Conservation (phyloP, 768 basidiomycete genomes). For the Pholiota molesta region DNA sequence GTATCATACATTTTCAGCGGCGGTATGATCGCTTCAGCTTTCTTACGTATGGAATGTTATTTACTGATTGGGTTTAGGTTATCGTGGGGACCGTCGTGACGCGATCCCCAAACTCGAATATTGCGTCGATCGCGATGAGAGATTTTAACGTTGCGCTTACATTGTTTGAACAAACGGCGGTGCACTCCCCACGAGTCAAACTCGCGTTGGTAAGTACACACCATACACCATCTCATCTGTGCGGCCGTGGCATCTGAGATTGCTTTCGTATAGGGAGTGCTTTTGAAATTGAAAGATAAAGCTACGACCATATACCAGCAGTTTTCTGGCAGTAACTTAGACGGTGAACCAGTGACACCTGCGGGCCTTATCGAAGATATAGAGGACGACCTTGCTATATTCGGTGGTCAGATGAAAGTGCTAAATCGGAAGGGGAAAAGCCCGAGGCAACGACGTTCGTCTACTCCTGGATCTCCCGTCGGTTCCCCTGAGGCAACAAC, state of each 20-base stretch:
- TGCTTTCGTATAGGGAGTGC: slow-evolving; percentile 37
- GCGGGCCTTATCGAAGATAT: slow-evolving; percentile 31
- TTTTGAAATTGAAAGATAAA: slow-evolving; percentile 48
- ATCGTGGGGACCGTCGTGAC: slow-evolving; percentile 65
- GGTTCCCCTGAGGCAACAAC: slow-evolving; percentile 3
- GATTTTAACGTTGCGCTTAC: slow-evolving; percentile 50
- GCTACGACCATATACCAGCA: slow-evolving; percentile 30
- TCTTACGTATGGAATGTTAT: not conserved
- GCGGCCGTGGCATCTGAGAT: not conserved
- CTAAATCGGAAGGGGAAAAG: slow-evolving; percentile 34
- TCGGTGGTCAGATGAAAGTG: slow-evolving; percentile 54
- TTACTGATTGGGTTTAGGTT: slow-evolving; percentile 36
- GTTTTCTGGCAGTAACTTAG: slow-evolving; percentile 3
- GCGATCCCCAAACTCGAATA: slow-evolving; percentile 50
- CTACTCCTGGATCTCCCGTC: slow-evolving; percentile 7
- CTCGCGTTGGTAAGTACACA: slow-evolving; percentile 45
- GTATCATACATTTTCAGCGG: slow-evolving; percentile 53
- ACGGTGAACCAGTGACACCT: slow-evolving; percentile 11
- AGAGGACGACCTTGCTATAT: slow-evolving; percentile 54
- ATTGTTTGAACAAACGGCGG: slow-evolving; percentile 48
- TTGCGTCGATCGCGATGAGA: slow-evolving; percentile 50
- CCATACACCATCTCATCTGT: not conserved
- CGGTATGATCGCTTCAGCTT: slow-evolving; percentile 32
- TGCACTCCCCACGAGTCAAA: slow-evolving; percentile 47
- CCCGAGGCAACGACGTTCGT: slow-evolving; percentile 8